These are phyloP conservation scores for Fraxinus sp. DNA, from an alignment of 305 asterid genomes.

Conservation along the genomic window DNA sequence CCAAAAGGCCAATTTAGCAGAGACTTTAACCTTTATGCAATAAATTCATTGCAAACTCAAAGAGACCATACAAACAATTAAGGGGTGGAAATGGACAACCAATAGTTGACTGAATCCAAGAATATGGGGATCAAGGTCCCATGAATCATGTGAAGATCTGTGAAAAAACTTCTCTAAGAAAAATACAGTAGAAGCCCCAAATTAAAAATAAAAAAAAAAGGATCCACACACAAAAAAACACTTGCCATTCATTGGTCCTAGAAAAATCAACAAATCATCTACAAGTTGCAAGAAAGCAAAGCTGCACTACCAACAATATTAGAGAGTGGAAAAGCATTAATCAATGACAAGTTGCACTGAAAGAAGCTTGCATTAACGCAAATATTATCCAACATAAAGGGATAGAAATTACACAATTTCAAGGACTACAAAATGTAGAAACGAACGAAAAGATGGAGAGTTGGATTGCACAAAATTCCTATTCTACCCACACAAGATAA, in stretches of 20 bases:
- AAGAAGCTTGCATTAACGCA: conserved; percentile 12
- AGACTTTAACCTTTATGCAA: background rate
- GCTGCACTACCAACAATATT: background rate
- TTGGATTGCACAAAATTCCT: conserved; percentile 42
- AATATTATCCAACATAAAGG: background rate
- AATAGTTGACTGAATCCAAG: background rate
- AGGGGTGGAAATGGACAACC: background rate
- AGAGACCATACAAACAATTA: background rate
- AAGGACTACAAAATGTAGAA: background rate
- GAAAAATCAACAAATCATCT: background rate
- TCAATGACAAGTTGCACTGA: conserved; percentile 3
- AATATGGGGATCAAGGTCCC: background rate
- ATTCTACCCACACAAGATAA: conserved; percentile 36
- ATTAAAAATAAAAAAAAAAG: background rate
- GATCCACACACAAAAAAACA: background rate
- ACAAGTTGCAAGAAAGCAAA: background rate
- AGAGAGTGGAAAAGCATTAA: background rate
- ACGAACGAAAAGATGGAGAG: conserved; percentile 13
- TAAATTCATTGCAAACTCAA: background rate
- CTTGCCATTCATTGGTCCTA: background rate
- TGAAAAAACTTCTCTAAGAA: background rate
- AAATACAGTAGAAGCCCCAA: background rate
- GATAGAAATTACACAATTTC: background rate
- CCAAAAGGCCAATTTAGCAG: background rate
- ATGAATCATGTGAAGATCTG: background rate